Evolutionary conservation across 1,139 yeast species (phyloP).

Genomic region (Candida glucosophila): DNA sequence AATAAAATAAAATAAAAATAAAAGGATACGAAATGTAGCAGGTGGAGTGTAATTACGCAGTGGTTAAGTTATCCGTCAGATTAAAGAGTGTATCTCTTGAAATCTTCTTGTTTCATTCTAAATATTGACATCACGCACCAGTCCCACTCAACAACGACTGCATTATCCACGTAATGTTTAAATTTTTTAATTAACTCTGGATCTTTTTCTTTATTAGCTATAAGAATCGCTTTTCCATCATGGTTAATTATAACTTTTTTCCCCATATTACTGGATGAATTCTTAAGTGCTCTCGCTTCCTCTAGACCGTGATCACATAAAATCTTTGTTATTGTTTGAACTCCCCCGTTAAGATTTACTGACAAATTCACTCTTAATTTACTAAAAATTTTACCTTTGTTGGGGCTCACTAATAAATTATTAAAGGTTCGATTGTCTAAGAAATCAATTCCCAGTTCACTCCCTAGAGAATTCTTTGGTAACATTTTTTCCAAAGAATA

Average conservation of each 20-base stretch:
- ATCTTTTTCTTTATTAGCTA: conserved; percentile 37
- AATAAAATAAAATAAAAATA: too few relatives aligned
- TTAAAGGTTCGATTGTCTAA: conserved; percentile 12
- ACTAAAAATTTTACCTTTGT: conserved; percentile 33
- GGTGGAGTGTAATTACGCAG: too few relatives aligned
- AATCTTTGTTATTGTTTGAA: conserved; percentile 50
- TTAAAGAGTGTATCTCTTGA: conserved; percentile 15
- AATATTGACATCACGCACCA: conserved; percentile 60
- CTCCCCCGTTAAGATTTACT: conserved; percentile 60
- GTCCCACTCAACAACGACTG: conserved; percentile 51
- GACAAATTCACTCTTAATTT: conserved; percentile 49
- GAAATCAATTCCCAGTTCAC: conserved; percentile 21
- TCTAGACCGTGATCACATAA: conserved; percentile 57
- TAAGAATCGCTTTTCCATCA: conserved; percentile 14
- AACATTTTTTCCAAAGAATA: conserved; percentile 29
- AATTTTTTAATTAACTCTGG: conserved; percentile 34
- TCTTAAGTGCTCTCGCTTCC: conserved; percentile 24
- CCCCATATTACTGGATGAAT: conserved; percentile 6
- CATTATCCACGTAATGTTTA: conserved; percentile 19
- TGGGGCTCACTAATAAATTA: conserved; percentile 14
- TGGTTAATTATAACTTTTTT: conserved; percentile 8
- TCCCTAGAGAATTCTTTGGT: conserved; percentile 18
- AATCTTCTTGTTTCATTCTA: conserved; percentile 27
- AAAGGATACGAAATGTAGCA: too few relatives aligned
- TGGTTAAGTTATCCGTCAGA: too few relatives aligned